Conservation (phyloP, 1,284 basidiomycete genomes). For the Leucoagaricus sp. region DNA sequence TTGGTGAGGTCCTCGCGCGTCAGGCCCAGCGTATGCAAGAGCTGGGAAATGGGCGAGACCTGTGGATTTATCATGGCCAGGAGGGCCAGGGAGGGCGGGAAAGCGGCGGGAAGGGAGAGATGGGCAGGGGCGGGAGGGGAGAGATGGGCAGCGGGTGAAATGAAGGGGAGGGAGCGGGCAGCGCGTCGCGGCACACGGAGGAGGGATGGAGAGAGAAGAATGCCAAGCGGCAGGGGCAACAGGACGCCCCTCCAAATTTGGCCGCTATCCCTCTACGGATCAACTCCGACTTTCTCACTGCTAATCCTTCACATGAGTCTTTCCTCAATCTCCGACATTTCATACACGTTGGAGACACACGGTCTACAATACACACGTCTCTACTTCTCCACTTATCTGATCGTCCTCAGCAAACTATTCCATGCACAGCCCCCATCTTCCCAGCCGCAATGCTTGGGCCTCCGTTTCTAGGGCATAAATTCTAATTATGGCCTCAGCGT, state of each 20-base stretch:
- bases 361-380: slow-evolving; percentile 3
- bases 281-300: slow-evolving; percentile 17
- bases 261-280: slow-evolving; percentile 16
- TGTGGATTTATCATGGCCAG: slow-evolving; percentile 35
- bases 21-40: slow-evolving; percentile 65
- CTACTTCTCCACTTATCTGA: slow-evolving; percentile 1
- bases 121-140: slow-evolving; percentile 13
- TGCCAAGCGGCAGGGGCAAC: slow-evolving; percentile 19
- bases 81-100: slow-evolving; percentile 8
- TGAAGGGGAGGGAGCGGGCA: slow-evolving; percentile 9
- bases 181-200: slow-evolving; percentile 5
- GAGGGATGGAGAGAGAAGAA: slow-evolving; percentile 14
- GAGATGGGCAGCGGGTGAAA: neutral
- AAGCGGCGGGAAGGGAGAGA: neutral
- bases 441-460: neutral
- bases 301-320: slow-evolving; percentile 3
- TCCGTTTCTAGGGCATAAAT: slow-evolving; percentile 17
- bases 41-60: slow-evolving; percentile 61
- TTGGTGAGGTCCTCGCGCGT: slow-evolving; percentile 68
- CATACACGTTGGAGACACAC: slow-evolving; percentile 14
- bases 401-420: neutral
- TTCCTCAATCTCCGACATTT: slow-evolving; percentile 11
- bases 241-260: slow-evolving; percentile 23
- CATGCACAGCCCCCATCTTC: neutral
- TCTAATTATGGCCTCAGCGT: slow-evolving; percentile 13